Evolutionary conservation across 1,284 basidiomycete species (phyloP).

Genomic region (Erythrobasidium hasegawianum): DNA sequence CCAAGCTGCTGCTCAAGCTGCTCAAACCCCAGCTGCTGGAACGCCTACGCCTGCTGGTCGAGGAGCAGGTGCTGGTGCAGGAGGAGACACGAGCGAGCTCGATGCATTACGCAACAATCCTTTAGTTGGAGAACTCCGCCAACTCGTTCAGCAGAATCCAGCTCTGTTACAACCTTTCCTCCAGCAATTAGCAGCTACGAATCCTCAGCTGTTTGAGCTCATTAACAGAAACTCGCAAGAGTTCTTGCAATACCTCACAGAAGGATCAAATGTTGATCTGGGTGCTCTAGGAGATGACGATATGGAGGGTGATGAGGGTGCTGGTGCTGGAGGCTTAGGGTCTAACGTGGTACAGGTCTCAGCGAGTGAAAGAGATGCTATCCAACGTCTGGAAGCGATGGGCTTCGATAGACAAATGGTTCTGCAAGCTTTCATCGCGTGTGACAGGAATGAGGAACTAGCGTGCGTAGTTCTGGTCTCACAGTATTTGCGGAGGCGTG

Average conservation of each 20-base stretch:
- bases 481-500: slow-evolving; percentile 60
- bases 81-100: slow-evolving; percentile 39
- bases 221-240: slow-evolving; percentile 45
- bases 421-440: slow-evolving; percentile 79
- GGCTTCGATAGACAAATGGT: slow-evolving; percentile 71
- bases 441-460: slow-evolving; percentile 91
- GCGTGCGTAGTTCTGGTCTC: slow-evolving; percentile 57
- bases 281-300: slow-evolving; percentile 39
- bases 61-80: slow-evolving; percentile 46
- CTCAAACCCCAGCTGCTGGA: slow-evolving; percentile 52
- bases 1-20: slow-evolving; percentile 52
- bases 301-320: slow-evolving; percentile 39
- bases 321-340: slow-evolving; percentile 28
- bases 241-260: slow-evolving; percentile 44
- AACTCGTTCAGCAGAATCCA: slow-evolving; percentile 71
- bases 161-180: slow-evolving; percentile 70
- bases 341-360: slow-evolving; percentile 71
- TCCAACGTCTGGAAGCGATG: slow-evolving; percentile 77
- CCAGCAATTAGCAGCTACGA: slow-evolving; percentile 70
- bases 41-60: slow-evolving; percentile 47
- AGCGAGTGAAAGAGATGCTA: slow-evolving; percentile 76
- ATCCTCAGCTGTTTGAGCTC: slow-evolving; percentile 60
- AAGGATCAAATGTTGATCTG: slow-evolving; percentile 38
- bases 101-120: slow-evolving; percentile 32
- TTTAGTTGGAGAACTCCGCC: slow-evolving; percentile 37